These are phyloP conservation scores for Ceratobasidium sp. DNA, from an alignment of 1,284 basidiomycete species.

Conservation along the genomic window DNA sequence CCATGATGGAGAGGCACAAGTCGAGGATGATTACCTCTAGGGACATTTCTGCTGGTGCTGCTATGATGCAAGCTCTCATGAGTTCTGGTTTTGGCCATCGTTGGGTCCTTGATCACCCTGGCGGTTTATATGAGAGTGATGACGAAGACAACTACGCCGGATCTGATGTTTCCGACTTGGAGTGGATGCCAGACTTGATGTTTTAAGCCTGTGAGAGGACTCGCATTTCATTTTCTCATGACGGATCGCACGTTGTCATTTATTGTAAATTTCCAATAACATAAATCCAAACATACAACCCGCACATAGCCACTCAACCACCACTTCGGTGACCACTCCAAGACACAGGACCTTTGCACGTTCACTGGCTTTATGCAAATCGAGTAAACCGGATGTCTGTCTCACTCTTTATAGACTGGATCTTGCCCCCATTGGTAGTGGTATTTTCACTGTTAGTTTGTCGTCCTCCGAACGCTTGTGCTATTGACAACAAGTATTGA, in stretches of 20 bases:
- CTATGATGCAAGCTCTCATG: constrained; percentile 24
- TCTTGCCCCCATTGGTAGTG: constrained; percentile 7
- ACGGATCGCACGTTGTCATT: background rate
- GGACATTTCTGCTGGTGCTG: background rate
- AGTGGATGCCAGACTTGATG: constrained; percentile 13
- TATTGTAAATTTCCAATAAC: background rate
- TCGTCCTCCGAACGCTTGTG: background rate
- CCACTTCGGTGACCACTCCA: too few species aligned
- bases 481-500: background rate
- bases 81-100: constrained; percentile 5
- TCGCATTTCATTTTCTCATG: background rate
- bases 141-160: constrained; percentile 15
- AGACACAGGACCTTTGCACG: too few species aligned
- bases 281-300: too few species aligned
- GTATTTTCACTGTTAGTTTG: constrained; percentile 4
- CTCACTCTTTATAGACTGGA: constrained; percentile 10
- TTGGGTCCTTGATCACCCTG: background rate
- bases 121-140: constrained; percentile 23
- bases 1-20: constrained; percentile 39
- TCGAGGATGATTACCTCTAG: constrained; percentile 20
- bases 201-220: constrained; percentile 5
- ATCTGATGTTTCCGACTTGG: constrained; percentile 22
- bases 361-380: background rate
- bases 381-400: background rate
- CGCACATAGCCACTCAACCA: too few species aligned